A percentile compares a stretch with the other conserved stretches of the same genome.
These are phyloP conservation scores for Cutaneotrichosporon cutaneum DNA, from an alignment of 1,284 basidiomycete genomes.

Conservation along the genomic window DNA sequence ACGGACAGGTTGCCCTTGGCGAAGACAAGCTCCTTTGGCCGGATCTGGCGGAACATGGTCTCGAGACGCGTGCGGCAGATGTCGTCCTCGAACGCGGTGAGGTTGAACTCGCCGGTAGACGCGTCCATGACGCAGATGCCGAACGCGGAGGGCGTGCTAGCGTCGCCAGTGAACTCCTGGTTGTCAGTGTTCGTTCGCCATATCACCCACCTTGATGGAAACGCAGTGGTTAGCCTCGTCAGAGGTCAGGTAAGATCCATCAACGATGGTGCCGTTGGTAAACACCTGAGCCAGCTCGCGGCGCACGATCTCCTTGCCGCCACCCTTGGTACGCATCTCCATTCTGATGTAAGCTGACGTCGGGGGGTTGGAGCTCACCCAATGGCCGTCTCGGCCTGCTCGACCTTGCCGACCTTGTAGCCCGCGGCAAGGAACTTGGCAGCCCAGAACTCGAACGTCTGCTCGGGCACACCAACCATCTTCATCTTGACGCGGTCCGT, in stretches of 20 bases:
- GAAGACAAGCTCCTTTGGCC: constrained; percentile 89
- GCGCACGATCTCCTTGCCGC: constrained; percentile 64
- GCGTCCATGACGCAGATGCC: constrained; percentile 95
- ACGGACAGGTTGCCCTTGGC: constrained; percentile 86
- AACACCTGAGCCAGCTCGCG: constrained; percentile 93
- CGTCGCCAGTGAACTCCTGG: constrained; percentile 43
- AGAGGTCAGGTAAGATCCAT: constrained; percentile 81
- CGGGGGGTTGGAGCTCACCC: constrained; percentile 44
- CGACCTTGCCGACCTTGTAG: constrained; percentile 95
- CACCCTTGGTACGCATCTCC: constrained; percentile 60
- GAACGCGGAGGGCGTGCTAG: constrained; percentile 57
- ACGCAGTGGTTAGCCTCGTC: constrained; percentile 96
- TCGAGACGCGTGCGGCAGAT: constrained; percentile 87
- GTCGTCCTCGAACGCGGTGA: constrained; percentile 89
- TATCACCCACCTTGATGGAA: constrained; percentile 66
- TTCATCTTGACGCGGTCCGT: constrained; percentile 86
- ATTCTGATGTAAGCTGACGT: constrained; percentile 35
- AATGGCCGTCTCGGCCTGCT: constrained; percentile 90
- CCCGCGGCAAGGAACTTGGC: constrained; percentile 61
- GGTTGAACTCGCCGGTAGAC: constrained; percentile 91
- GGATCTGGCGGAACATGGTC: constrained; percentile 86
- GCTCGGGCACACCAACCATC: constrained; percentile 97
- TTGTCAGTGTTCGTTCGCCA: neutral
- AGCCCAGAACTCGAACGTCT: constrained; percentile 70
- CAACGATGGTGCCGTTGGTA: constrained; percentile 95